A percentile compares a stretch with the other conserved stretches of the same genome.
These are phyloP conservation scores for Blastobotrys indianensis DNA, from an alignment of 1,139 yeast genomes.

Conservation along the genomic window DNA sequence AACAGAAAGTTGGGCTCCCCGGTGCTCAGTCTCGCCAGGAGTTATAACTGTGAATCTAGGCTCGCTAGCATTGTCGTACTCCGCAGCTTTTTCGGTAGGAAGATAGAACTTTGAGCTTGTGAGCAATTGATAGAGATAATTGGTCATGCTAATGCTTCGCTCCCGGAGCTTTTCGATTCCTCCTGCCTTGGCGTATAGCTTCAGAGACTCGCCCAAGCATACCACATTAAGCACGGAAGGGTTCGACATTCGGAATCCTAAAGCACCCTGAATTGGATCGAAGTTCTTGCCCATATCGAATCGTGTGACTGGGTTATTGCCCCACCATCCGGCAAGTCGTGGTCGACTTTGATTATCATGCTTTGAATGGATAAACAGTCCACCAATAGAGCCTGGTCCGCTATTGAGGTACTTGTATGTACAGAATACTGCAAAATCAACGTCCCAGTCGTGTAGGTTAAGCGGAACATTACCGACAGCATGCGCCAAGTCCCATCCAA, in stretches of 20 bases:
- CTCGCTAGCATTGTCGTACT: conserved; percentile 20
- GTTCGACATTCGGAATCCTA: conserved; percentile 87
- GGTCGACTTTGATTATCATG: conserved; percentile 43
- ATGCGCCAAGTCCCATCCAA: conserved; percentile 97
- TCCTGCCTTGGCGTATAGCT: conserved; percentile 55
- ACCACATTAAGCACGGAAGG: conserved; percentile 84
- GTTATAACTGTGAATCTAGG: conserved; percentile 67
- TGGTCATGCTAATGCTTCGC: conserved; percentile 56
- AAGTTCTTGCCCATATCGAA: conserved; percentile 77
- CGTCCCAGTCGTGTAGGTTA: conserved; percentile 75
- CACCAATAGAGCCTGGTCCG: conserved; percentile 92
- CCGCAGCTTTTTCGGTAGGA: conserved; percentile 26
- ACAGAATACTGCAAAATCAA: conserved; percentile 94
- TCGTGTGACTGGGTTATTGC: conserved; percentile 62
- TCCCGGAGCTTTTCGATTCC: conserved; percentile 54
- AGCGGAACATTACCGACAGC: conserved; percentile 85
- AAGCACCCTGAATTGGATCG: conserved; percentile 75
- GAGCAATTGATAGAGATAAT: conserved; percentile 47
- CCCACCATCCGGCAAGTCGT: conserved; percentile 97
- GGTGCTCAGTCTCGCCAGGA: conserved; percentile 48
- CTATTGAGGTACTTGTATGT: conserved; percentile 85
- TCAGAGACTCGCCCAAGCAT: conserved; percentile 59
- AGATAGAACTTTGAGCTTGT: conserved; percentile 38
- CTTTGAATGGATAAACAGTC: conserved; percentile 61
- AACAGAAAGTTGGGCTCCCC: conserved; percentile 81